Base-by-base conservation (phyloP, 495 filamentous ascomycete genomes). In the Niebla homalea region DNA sequence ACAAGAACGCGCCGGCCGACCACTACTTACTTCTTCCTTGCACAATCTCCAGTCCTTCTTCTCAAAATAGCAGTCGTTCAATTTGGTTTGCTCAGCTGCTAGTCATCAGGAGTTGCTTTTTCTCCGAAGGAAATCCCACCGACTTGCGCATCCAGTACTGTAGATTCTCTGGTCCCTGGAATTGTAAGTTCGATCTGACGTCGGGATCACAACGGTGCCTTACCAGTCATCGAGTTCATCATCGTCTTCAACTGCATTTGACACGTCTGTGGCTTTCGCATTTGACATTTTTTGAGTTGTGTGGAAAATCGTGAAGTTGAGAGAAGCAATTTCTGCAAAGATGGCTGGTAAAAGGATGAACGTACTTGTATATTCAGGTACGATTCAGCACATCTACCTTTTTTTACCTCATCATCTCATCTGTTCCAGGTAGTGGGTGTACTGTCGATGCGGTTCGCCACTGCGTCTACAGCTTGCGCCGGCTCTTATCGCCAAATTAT, bases 161-260 rank as follows among this genome's bases (percentile, higher is more conserved):
- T 86, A 92, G 60, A 98, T 98, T 59, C 92, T 77, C 76, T 96
- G 90, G 70, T 98, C 88, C 85, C 85, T 89, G 55, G 40, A 39
- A 20, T 21, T 18, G 47, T 64, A 36, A 65, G 50, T 61, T 36
- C 57, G 53, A 39, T n/a, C 23, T 40, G 32, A 10, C n/a, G 20
- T 22, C 5, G 38, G 3, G 2, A 29, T 12, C 44, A 48, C 10
- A 6, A n/a, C 10, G 20, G 1, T 4, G 8, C 55, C 72, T 68
- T 71, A 96, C 92, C 90, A 97, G 32, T 94, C 89, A 76, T 96
- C 90, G 4, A 85, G 87, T 61, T 94, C 90, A 66, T 95, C 89
- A 52, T 93, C 89, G 37, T 80, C 69, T 35, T 76, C 73, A 36
- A 57, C 67, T 35, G 70, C 65, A 36, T 73, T 64, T 22, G 65